A percentile compares a stretch with the other conserved stretches of the same genome.
These are phyloP conservation scores for Rhizopus delemar DNA, from an alignment of 371 early-diverging fungal species.

Conservation along the genomic window DNA sequence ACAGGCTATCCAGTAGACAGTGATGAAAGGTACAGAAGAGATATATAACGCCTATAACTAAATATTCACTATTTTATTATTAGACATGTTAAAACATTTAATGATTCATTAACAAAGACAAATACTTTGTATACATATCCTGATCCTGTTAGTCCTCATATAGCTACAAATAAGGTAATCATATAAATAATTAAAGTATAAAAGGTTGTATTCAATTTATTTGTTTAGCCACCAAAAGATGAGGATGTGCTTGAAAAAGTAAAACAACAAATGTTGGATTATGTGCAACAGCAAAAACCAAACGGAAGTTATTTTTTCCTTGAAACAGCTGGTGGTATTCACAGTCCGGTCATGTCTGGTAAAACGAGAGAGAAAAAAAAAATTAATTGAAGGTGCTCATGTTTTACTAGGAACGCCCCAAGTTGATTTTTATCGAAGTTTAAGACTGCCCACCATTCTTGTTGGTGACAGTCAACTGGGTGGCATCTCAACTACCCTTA, in stretches of 20 bases:
- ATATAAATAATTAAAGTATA: not conserved
- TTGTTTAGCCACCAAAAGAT: constrained; percentile 50
- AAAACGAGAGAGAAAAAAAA: constrained; percentile 13
- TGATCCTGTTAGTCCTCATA: constrained; percentile 80
- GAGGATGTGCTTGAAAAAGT: constrained; percentile 48
- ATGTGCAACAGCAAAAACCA: constrained; percentile 29
- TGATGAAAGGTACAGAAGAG: constrained; percentile 63
- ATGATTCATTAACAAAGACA: constrained; percentile 43
- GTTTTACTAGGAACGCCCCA: constrained; percentile 60
- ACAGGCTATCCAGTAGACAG: constrained; percentile 82
- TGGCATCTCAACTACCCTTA: constrained; percentile 80
- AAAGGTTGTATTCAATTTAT: not conserved
- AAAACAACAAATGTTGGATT: constrained; percentile 39
- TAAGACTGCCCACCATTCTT: constrained; percentile 71
- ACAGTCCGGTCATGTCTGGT: constrained; percentile 81
- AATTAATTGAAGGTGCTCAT: not conserved
- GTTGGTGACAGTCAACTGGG: constrained; percentile 78
- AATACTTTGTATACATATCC: constrained; percentile 66
- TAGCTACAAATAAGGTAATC: constrained; percentile 59
- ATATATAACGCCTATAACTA: not conserved
- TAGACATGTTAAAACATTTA: constrained; percentile 64
- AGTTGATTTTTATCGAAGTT: constrained; percentile 70
- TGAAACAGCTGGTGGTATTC: constrained; percentile 77
- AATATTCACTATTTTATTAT: not conserved
- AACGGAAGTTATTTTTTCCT: constrained; percentile 57